A percentile compares a stretch with the other conserved stretches of the same genome.
Conservation (phyloP, 2,329 filamentous ascomycete genomes). For the Fusarium chaquense region DNA sequence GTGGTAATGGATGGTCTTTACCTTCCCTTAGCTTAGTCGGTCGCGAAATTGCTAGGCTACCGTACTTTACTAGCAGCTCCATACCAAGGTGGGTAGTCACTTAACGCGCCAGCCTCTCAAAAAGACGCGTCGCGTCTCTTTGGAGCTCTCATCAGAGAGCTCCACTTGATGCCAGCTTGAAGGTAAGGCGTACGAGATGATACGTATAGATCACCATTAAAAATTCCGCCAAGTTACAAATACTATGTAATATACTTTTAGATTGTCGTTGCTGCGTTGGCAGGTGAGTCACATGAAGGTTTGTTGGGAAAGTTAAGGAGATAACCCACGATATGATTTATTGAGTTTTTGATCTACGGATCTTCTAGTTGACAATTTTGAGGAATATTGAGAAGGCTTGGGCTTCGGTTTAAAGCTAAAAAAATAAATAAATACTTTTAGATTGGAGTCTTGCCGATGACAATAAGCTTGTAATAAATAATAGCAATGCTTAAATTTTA, state of each 20-base stretch:
- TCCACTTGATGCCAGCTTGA: neutral
- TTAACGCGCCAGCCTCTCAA: slow-evolving; percentile 30
- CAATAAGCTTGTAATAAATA: neutral
- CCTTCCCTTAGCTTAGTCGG: slow-evolving; percentile 6
- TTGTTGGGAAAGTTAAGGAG: too few species aligned
- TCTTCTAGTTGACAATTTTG: too few species aligned
- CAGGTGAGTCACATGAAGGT: too few species aligned
- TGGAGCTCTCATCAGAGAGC: neutral
- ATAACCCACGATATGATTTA: too few species aligned
- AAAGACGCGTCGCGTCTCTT: slow-evolving; percentile 30
- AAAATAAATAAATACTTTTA: too few species aligned
- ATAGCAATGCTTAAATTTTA: neutral
- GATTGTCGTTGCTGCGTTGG: too few species aligned
- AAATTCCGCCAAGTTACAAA: neutral
- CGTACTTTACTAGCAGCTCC: slow-evolving; percentile 9
- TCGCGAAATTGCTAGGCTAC: slow-evolving; percentile 38
- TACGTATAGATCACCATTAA: neutral
- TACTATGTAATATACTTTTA: neutral
- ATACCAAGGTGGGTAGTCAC: slow-evolving; percentile 28
- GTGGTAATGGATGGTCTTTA: slow-evolving; percentile 18
- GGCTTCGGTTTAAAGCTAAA: too few species aligned
- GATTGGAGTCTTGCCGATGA: neutral
- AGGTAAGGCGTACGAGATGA: slow-evolving; percentile 3
- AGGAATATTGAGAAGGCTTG: too few species aligned
- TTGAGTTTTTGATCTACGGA: too few species aligned